phyloP scores from a whole-genome alignment of 208 protist species.

The Plasmodiophora brassicae region DNA sequence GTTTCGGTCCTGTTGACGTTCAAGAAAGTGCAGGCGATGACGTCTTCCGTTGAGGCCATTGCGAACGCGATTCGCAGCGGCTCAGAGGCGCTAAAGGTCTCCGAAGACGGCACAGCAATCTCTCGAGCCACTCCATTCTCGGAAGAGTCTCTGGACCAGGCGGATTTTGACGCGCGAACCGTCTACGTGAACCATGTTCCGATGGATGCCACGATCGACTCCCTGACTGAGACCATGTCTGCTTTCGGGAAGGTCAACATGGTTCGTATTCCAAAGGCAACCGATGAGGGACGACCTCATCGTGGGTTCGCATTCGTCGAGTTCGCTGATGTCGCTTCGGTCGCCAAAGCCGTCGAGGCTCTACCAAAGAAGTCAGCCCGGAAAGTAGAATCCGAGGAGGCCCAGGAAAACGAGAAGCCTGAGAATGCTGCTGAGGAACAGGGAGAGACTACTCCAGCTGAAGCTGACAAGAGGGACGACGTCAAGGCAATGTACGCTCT shows the following conservation, averaged over 20 bases:
- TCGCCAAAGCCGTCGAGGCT: neutral
- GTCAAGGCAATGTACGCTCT: slow-evolving; percentile 20
- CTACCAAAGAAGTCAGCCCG: slow-evolving; percentile 2
- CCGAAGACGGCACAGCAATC: neutral
- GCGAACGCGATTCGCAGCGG: neutral
- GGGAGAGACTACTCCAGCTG: neutral
- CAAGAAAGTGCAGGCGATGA: neutral
- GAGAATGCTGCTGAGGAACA: neutral
- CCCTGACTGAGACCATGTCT: neutral
- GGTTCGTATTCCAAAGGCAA: neutral
- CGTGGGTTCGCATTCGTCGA: slow-evolving; percentile 20
- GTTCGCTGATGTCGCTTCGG: neutral
- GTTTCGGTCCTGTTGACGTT: neutral
- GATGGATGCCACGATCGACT: neutral
- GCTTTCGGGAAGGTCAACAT: neutral
- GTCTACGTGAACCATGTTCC: neutral
- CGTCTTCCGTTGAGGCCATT: neutral
- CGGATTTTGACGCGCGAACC: neutral
- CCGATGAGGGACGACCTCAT: neutral
- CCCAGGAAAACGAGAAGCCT: neutral
- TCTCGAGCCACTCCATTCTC: neutral
- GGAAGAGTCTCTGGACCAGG: neutral
- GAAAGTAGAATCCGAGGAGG: neutral
- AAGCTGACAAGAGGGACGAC: neutral
- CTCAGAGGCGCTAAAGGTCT: neutral